Conservation (phyloP, 129 eudicot genomes). For the Saposhnikovia divaricata region DNA sequence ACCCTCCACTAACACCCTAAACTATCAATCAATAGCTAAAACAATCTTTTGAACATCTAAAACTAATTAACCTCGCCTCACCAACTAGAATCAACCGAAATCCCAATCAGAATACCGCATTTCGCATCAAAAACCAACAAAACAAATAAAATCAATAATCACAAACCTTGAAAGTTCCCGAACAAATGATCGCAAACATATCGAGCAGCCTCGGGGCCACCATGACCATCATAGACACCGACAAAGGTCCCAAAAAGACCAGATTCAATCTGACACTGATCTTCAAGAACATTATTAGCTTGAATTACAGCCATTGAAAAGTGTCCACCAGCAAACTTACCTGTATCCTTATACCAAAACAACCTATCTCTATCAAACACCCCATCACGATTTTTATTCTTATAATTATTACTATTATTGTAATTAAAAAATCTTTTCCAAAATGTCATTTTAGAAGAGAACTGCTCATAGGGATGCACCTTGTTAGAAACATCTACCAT, state of each 20-base stretch:
- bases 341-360: constrained; percentile 46
- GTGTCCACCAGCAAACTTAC: constrained; percentile 40
- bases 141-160: background rate
- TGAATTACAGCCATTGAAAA: constrained; percentile 63
- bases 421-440: too few relatives aligned
- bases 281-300: constrained; percentile 59
- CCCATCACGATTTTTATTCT: constrained; percentile 19
- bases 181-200: constrained; percentile 53
- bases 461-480: too few relatives aligned
- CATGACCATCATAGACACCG: constrained; percentile 76
- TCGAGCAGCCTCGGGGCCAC: constrained; percentile 55
- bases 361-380: constrained; percentile 46
- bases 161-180: constrained; percentile 45
- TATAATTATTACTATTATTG: background rate
- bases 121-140: background rate
- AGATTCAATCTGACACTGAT: constrained; percentile 64
- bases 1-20: background rate
- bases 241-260: constrained; percentile 57
- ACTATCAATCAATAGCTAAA: background rate
- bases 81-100: background rate
- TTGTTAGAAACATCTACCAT: too few relatives aligned
- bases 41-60: background rate
- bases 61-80: background rate
- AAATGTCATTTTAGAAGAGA: too few relatives aligned
- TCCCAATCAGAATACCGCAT: background rate